These are phyloP conservation scores for Mesembryanthemum crystallinum DNA, from an alignment of 148 eudicot species.

Conservation along the genomic window DNA sequence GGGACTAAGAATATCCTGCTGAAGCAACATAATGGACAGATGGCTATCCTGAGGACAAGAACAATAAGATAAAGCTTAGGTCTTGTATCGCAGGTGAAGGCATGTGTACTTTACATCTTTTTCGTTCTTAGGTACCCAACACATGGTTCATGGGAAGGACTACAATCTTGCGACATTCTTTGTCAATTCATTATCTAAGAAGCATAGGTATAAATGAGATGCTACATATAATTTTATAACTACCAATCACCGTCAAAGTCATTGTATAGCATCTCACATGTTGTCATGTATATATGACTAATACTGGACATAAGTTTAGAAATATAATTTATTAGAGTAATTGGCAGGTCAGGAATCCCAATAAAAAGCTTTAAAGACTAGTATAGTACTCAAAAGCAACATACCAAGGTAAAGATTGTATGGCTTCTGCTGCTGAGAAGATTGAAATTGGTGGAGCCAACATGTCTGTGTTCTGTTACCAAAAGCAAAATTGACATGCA, in stretches of 20 bases:
- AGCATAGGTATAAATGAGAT: not conserved
- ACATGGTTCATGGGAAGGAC: not conserved
- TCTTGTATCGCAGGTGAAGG: not conserved
- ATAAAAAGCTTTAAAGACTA: not conserved
- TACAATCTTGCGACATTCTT: not conserved
- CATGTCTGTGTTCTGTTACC: conserved; percentile 93
- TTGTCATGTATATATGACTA: not conserved
- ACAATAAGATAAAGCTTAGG: not conserved
- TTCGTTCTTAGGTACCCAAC: not conserved
- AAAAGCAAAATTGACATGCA: conserved; percentile 12
- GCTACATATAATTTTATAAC: not conserved
- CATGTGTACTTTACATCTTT: not conserved
- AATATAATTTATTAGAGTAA: not conserved
- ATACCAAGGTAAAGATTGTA: conserved; percentile 97
- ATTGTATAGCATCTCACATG: not conserved
- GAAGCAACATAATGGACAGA: not conserved
- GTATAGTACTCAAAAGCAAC: conserved; percentile 8
- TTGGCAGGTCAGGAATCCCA: conserved; percentile 3
- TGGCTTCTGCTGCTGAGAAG: conserved; percentile 99
- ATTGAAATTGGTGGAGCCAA: conserved; percentile 97
- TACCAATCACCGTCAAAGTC: not conserved
- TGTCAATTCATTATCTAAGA: not conserved
- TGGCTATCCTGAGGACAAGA: not conserved
- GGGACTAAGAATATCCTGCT: not conserved
- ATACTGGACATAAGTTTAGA: not conserved